phyloP scores from a whole-genome alignment of 164 flowering plant species.

The Chimonanthus salicifolius region DNA sequence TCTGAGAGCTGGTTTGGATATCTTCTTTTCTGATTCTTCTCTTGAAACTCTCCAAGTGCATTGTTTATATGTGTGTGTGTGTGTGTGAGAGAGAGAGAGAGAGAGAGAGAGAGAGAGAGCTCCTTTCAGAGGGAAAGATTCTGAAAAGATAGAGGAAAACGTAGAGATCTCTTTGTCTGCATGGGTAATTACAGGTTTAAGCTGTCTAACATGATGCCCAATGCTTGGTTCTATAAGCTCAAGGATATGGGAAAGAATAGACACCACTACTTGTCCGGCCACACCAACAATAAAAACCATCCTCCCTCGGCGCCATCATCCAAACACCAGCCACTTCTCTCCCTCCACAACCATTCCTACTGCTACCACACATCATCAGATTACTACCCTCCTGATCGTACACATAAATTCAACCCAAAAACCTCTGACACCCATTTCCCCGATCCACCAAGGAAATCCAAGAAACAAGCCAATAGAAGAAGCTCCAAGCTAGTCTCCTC shows the following conservation, averaged over 20 bases:
- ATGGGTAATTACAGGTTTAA: conserved; percentile 76
- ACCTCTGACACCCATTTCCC: conserved; percentile 24
- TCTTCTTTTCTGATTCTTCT: no score
- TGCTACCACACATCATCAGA: conserved; percentile 25
- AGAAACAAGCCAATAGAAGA: conserved; percentile 21
- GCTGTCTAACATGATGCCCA: conserved; percentile 76
- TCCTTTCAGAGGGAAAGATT: no score
- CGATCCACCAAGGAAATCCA: conserved; percentile 37
- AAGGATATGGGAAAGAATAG: conserved; percentile 39
- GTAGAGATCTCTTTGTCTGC: conserved; percentile 1
- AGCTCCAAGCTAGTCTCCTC: conserved; percentile 20
- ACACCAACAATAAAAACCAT: conserved; percentile 25
- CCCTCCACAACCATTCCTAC: conserved; percentile 47
- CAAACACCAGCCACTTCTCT: conserved; percentile 9
- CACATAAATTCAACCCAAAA: conserved; percentile 6
- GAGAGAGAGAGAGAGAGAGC: no score
- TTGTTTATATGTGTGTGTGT: no score
- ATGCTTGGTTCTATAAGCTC: conserved; percentile 87
- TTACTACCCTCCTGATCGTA: neutral
- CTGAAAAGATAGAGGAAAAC: no score
- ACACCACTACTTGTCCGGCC: conserved; percentile 16
- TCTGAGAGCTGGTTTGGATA: no score
- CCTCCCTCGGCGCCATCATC: conserved; percentile 10
- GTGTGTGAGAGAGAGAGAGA: no score
- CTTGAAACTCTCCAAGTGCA: no score